A percentile compares a stretch with the other conserved stretches of the same genome.
Evolutionary conservation across 2,329 filamentous ascomycete genomes (phyloP).

Genomic region (Aspergillus ochraceoroseus): DNA sequence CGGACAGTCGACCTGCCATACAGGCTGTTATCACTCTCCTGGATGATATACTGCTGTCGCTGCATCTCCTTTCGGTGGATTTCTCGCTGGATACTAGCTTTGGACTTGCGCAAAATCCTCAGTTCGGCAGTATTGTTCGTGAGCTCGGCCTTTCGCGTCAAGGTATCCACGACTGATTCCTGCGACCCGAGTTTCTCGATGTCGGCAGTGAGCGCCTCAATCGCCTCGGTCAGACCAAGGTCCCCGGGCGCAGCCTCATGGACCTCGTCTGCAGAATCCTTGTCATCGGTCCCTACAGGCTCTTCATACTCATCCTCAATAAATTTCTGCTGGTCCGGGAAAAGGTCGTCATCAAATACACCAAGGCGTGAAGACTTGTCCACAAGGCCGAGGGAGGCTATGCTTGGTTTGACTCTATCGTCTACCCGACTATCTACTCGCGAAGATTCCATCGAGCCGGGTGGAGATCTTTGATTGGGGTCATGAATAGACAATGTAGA

Average conservation of each 20-base stretch:
- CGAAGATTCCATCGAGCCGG: conserved; percentile 58
- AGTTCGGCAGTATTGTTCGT: conserved; percentile 95
- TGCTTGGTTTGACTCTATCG: conserved; percentile 68
- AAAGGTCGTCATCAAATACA: conserved; percentile 93
- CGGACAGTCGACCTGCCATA: conserved; percentile 85
- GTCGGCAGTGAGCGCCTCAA: conserved; percentile 78
- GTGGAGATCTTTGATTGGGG: conserved; percentile 51
- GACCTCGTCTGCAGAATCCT: conserved; percentile 71
- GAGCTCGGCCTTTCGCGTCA: conserved; percentile 89
- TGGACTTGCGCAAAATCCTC: conserved; percentile 87
- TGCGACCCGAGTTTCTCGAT: conserved; percentile 85
- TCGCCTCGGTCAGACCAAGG: conserved; percentile 86
- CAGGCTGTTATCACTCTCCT: conserved; percentile 95
- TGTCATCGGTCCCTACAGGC: conserved; percentile 53
- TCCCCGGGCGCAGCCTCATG: conserved; percentile 94
- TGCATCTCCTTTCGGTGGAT: conserved; percentile 92
- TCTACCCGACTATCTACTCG: conserved; percentile 42
- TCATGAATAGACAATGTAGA: conserved; percentile 50
- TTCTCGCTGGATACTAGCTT: conserved; percentile 85
- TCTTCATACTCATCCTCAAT: conserved; percentile 82
- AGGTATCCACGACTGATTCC: conserved; percentile 82
- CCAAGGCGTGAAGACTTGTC: conserved; percentile 81
- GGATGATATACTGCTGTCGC: conserved; percentile 91
- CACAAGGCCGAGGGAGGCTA: conserved; percentile 85
- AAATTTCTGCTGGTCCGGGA: conserved; percentile 76